Base-by-base conservation (phyloP, 495 filamentous ascomycete genomes). In the Bathelium albidoporum region DNA sequence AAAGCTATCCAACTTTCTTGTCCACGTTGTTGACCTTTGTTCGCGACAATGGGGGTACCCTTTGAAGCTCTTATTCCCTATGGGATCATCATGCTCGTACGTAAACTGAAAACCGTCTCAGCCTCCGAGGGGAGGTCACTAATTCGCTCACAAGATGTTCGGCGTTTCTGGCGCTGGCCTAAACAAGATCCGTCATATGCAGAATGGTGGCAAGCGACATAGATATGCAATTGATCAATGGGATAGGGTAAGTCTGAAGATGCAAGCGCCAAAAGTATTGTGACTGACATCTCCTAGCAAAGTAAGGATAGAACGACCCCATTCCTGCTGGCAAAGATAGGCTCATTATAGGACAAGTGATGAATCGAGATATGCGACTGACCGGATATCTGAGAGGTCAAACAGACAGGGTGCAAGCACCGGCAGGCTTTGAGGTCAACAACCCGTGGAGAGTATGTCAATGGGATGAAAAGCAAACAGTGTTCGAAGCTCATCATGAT, bases 41-140 rank as follows among this genome's bases (percentile, higher is more conserved):
- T 14, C n/a, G 32, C 63, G 31, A 63, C 9, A 34, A 97, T 97
- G 94, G 90, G 88, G 74, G 85, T 98, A 66, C 94, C 94, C 60
- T 97, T 97, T 80, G 94, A 98, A 82, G 86, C 91, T 64, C 79
- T 98, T 70, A 77, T 98, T 73, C 94, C 94, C 58, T 97, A 95
- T 79, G 94, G 82, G 69, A 92, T 97, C 81, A 89, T 95, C 77
- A 74, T 91, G 59, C 80, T 76, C 73, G 92, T 97, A 80, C 75
- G 90, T 80, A n/a, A 2, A 10, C 60, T 20, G 68, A 62, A 65
- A 4, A 59, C 32, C 61, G 67, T 67, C 60, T 63, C 26, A 64
- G 4, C 12, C 24, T 5, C 49, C 20, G 9, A 29, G 22, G 7
- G 49, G 5, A 9, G 9, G 22, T 55, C 5, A 12, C 29, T 9